phyloP scores from a whole-genome alignment of 495 filamentous ascomycete species.

The Penicillium desertorum region DNA sequence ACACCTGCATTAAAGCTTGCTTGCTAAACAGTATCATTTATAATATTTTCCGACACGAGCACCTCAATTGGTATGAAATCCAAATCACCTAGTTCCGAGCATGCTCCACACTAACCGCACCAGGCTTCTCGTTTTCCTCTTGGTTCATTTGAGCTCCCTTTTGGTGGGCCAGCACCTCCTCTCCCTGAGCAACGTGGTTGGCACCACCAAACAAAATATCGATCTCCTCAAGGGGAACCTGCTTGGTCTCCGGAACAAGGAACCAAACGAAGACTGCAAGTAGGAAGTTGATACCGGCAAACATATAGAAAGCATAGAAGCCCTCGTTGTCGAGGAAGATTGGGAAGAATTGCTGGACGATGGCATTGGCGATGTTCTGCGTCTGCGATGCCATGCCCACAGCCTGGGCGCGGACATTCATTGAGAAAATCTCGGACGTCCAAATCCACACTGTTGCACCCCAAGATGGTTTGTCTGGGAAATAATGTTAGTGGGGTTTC shows the following conservation, averaged over 20 bases:
- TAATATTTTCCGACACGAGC: background rate
- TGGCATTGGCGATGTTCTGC: conserved; percentile 64
- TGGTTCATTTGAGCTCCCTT: conserved; percentile 24
- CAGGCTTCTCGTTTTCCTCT: conserved; percentile 29
- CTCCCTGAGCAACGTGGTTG: conserved; percentile 58
- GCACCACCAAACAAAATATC: conserved; percentile 58
- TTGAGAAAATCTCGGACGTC: conserved; percentile 64
- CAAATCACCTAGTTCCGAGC: conserved; percentile 12
- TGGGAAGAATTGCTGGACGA: conserved; percentile 68
- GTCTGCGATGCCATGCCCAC: conserved; percentile 68
- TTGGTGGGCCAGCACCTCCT: conserved; percentile 35
- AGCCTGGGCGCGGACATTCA: conserved; percentile 66
- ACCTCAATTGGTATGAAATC: background rate
- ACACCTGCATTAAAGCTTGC: conserved; percentile 13
- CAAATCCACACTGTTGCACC: conserved; percentile 67
- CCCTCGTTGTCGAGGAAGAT: conserved; percentile 59
- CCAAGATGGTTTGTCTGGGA: conserved; percentile 62
- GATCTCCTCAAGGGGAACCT: conserved; percentile 65
- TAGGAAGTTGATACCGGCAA: conserved; percentile 55
- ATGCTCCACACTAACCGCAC: conserved; percentile 31
- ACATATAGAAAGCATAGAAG: conserved; percentile 54
- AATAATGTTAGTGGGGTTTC: conserved; percentile 16
- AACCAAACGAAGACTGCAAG: conserved; percentile 71
- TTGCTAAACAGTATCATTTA: background rate
- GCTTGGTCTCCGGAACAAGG: conserved; percentile 73